These are phyloP conservation scores for Dimocarpus longan DNA, from an alignment of 345 rosid genomes.

Conservation along the genomic window DNA sequence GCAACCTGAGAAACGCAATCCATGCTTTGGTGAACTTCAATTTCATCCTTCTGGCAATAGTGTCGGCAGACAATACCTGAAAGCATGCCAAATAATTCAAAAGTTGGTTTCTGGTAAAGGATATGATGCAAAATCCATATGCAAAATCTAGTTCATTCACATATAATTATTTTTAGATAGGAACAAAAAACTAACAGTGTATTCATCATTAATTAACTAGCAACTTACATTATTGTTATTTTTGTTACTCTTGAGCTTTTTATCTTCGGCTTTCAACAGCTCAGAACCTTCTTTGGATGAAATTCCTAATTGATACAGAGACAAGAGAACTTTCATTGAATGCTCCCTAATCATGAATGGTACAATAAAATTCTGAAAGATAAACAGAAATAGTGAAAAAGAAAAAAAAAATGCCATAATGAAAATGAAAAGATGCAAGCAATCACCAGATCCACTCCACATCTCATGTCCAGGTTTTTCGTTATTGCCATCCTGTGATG, in stretches of 20 bases:
- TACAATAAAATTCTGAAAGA: neutral
- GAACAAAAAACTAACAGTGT: neutral
- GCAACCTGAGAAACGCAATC: conserved; percentile 87
- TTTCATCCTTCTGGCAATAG: conserved; percentile 76
- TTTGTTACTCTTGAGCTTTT: conserved; percentile 42
- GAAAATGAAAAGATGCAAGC: neutral
- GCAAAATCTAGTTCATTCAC: neutral
- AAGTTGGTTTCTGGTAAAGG: neutral
- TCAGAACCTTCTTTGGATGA: conserved; percentile 23
- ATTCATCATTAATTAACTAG: conserved; percentile 9
- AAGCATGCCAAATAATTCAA: neutral
- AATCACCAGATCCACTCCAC: conserved; percentile 89
- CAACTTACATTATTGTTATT: conserved; percentile 47
- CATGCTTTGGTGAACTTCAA: conserved; percentile 88
- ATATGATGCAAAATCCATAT: conserved; percentile 1
- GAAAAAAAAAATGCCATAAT: neutral
- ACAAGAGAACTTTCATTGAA: conserved; percentile 1
- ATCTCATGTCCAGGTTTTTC: conserved; percentile 54
- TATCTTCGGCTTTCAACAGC: conserved; percentile 31
- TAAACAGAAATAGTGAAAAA: neutral
- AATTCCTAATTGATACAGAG: conserved; percentile 27
- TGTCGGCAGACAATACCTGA: conserved; percentile 63
- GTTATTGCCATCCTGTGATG: conserved; percentile 47
- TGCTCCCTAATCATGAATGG: neutral
- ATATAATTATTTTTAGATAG: neutral